Percentiles rank a stretch among this genome's conserved stretches.
These are phyloP conservation scores for Epichloe brachyelytri DNA, from an alignment of 2,329 filamentous ascomycete species.

Conservation along the genomic window DNA sequence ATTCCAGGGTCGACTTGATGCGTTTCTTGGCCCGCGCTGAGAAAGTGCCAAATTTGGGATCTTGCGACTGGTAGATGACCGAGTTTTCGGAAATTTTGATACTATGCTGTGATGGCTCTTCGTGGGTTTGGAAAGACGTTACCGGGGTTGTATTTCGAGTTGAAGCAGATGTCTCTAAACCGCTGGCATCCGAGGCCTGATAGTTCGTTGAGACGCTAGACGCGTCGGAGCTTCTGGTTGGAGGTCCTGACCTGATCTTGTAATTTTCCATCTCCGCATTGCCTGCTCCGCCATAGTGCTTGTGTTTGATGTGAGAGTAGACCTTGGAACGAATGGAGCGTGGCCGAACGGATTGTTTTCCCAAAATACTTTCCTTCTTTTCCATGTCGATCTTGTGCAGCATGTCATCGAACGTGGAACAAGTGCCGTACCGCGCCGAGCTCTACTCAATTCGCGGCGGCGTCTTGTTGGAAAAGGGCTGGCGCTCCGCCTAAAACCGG, in stretches of 20 bases:
- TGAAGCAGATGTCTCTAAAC: neutral
- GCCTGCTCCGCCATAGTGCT: neutral
- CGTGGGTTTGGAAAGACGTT: neutral
- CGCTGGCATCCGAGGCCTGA: neutral
- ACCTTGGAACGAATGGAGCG: neutral
- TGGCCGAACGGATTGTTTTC: neutral
- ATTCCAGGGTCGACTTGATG: conserved; percentile 8
- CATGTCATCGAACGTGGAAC: conserved; percentile 16
- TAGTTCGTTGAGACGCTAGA: neutral
- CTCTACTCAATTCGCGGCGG: conserved; percentile 31
- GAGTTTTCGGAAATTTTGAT: neutral
- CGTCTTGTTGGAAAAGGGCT: conserved; percentile 25
- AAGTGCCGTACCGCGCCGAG: conserved; percentile 20
- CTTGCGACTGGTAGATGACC: neutral
- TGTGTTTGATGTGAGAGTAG: neutral
- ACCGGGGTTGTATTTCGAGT: neutral
- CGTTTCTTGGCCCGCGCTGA: neutral
- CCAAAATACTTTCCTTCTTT: neutral
- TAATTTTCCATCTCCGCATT: neutral
- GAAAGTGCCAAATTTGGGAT: neutral
- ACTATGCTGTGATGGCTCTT: neutral
- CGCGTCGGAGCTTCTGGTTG: neutral
- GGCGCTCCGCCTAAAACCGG: conserved; percentile 19
- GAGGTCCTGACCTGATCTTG: neutral
- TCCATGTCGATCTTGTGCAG: conserved; percentile 8